Conservation (phyloP, 2,329 filamentous ascomycete species). For the Ploettnerulaceae sp. region DNA sequence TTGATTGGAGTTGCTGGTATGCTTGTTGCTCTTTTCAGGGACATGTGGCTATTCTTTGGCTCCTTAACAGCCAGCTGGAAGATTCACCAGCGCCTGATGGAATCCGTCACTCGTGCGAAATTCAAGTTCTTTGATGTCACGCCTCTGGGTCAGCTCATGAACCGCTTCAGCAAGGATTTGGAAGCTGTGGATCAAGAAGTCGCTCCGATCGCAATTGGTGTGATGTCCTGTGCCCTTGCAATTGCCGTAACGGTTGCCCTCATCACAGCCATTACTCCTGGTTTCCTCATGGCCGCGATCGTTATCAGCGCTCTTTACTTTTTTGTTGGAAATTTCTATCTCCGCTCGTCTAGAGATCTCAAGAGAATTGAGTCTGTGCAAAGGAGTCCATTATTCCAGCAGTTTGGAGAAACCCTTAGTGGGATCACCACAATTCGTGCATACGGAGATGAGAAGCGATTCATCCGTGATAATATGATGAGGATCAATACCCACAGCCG, state of each 20-base stretch:
- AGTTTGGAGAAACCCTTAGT: conserved; percentile 91
- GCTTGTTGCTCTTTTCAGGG: conserved; percentile 73
- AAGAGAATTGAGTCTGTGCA: conserved; percentile 94
- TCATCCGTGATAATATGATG: conserved; percentile 83
- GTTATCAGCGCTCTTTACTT: conserved; percentile 84
- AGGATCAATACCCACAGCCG: conserved; percentile 88
- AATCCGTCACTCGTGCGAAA: conserved; percentile 76
- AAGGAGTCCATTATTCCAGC: conserved; percentile 91
- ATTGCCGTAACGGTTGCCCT: conserved; percentile 81
- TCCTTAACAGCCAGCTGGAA: conserved; percentile 83
- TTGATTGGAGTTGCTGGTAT: conserved; percentile 74
- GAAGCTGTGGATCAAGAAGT: conserved; percentile 95
- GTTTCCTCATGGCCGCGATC: conserved; percentile 78
- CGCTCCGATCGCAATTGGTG: conserved; percentile 79
- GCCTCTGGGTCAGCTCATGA: conserved; percentile 93
- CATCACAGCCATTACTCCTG: conserved; percentile 84
- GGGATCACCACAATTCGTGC: conserved; percentile 96
- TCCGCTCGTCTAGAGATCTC: conserved; percentile 87
- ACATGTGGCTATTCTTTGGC: conserved; percentile 87
- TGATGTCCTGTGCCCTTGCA: conserved; percentile 58
- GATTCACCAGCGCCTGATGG: conserved; percentile 75
- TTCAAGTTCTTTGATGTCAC: conserved; percentile 99
- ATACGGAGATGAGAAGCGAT: conserved; percentile 89
- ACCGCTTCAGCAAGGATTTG: conserved; percentile 96
- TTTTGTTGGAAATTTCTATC: conserved; percentile 79